Base-by-base conservation (phyloP, 768 basidiomycete genomes). In the Russula sp. region DNA sequence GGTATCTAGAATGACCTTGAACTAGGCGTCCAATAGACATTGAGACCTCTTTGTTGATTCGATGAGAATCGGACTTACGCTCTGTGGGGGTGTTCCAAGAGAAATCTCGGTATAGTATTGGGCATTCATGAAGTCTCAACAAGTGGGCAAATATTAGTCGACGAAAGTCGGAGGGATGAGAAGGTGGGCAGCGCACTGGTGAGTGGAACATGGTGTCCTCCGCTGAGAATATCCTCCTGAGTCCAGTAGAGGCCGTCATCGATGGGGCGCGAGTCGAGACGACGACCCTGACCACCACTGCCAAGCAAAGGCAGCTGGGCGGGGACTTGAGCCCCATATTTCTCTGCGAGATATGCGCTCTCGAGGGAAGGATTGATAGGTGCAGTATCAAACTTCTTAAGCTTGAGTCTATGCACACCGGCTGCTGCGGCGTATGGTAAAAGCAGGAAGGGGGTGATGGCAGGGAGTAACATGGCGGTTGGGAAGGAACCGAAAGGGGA, bases 1-100 rank as follows among this genome's bases (percentile, higher is more conserved):
- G 51, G 96, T 97, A 73, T 98, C 95, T 62, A 98, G 84, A 63
- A 97, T 85, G 70, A 97, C 94, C 77, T 96, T 94, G 82, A 95
- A 96, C 83, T 88, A 68, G 35, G 62, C 51, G 57, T 10, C 40
- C 22, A 35, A 61, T 37, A 6, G 20, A 60, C 55, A 40, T 61
- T 42, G 57, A 63, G 16, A n/a, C 16, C 42, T n/a, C 54, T 22
- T n/a, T 47, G 50, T 18, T 42, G n/a, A 4, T 32, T 50, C 16
- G 40, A 57, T 2, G 16, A 55, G 13, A 53, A 60, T 34, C 48
- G 31, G 20, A 76, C 86, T 72, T 73, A 89, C 88, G 4, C 71
- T 77, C 75, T 98, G 96, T 40, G 93, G 82, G 22, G 96, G 96
- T 0, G 79, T 82, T 16, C 96, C 96, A 59, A 98, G 73, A 1